Conservation (phyloP, 306 rosid species). For the Pterocarpus macrocarpus region DNA sequence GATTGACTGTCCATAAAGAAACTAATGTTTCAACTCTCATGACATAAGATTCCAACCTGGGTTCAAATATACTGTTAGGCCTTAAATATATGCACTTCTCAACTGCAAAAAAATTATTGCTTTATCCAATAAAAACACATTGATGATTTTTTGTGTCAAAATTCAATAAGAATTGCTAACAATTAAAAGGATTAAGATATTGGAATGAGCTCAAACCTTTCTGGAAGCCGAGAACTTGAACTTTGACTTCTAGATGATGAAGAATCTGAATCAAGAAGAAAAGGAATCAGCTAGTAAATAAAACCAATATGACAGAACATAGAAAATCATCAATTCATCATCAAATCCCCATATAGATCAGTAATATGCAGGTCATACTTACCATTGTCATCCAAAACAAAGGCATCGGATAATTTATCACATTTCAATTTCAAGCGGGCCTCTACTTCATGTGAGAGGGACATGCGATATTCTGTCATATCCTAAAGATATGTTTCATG, state of each 20-base stretch:
- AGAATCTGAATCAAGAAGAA: slow-evolving; percentile 60
- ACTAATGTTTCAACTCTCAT: slow-evolving; percentile 28
- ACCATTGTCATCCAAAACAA: slow-evolving; percentile 82
- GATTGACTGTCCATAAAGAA: slow-evolving; percentile 15
- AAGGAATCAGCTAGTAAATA: slow-evolving; percentile 36
- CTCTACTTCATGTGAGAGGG: slow-evolving; percentile 80
- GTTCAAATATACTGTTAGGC: not conserved
- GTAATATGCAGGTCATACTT: slow-evolving; percentile 37
- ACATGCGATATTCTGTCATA: slow-evolving; percentile 80
- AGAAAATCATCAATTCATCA: slow-evolving; percentile 26
- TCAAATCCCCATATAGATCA: slow-evolving; percentile 22
- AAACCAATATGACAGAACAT: slow-evolving; percentile 9
- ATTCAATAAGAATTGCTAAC: slow-evolving; percentile 21
- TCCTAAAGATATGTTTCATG: slow-evolving; percentile 59
- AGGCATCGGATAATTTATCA: slow-evolving; percentile 73
- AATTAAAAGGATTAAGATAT: slow-evolving; percentile 16
- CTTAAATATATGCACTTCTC: slow-evolving; percentile 24
- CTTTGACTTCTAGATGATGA: slow-evolving; percentile 72
- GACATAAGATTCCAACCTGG: slow-evolving; percentile 22
- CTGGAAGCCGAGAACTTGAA: slow-evolving; percentile 83
- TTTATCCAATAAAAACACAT: slow-evolving; percentile 2
- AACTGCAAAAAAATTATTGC: not conserved
- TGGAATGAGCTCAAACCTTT: slow-evolving; percentile 65
- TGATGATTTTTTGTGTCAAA: slow-evolving; percentile 9
- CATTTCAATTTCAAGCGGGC: slow-evolving; percentile 80